Evolutionary conservation across 768 basidiomycete species (phyloP).

Genomic region (Udeniomyces megalosporus): DNA sequence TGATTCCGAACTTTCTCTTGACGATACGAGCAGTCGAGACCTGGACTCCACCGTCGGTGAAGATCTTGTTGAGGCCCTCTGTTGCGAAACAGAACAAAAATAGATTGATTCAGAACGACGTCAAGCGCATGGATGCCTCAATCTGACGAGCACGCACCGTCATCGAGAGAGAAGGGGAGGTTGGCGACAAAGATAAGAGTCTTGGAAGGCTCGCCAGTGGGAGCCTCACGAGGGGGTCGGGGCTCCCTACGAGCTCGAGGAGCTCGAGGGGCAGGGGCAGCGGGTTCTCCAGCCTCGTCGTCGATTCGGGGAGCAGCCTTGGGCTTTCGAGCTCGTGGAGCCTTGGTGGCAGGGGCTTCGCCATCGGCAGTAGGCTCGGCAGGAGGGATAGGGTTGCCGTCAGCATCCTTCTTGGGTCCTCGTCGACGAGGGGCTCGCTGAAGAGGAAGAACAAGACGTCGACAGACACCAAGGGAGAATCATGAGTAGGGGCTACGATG

Average conservation of each 20-base stretch:
- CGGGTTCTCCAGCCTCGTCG: slow-evolving; percentile 12
- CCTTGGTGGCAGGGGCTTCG: slow-evolving; percentile 46
- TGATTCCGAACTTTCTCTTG: slow-evolving; percentile 19
- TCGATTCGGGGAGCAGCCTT: slow-evolving; percentile 13
- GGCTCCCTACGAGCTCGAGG: slow-evolving; percentile 7
- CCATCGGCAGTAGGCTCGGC: slow-evolving; percentile 47
- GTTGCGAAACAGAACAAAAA: no score
- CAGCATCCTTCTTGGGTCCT: slow-evolving; percentile 17
- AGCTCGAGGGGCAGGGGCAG: neutral
- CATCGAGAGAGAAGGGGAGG: slow-evolving; percentile 85
- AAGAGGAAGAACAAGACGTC: slow-evolving; percentile 1
- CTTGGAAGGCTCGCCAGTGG: slow-evolving; percentile 63
- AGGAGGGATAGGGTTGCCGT: neutral
- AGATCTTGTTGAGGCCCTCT: slow-evolving; percentile 56
- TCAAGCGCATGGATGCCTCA: no score
- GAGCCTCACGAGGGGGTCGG: slow-evolving; percentile 10
- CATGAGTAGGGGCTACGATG: neutral
- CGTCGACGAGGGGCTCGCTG: slow-evolving; percentile 18
- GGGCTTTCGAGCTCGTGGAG: slow-evolving; percentile 7
- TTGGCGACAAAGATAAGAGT: slow-evolving; percentile 51
- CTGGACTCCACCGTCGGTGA: slow-evolving; percentile 67
- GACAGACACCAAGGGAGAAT: neutral
- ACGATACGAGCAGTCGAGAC: slow-evolving; percentile 67
- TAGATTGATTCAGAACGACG: no score
- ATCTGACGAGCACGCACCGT: no score